phyloP scores from a whole-genome alignment of 192 early-diverging fungal genomes.

The Thamnidium elegans region DNA sequence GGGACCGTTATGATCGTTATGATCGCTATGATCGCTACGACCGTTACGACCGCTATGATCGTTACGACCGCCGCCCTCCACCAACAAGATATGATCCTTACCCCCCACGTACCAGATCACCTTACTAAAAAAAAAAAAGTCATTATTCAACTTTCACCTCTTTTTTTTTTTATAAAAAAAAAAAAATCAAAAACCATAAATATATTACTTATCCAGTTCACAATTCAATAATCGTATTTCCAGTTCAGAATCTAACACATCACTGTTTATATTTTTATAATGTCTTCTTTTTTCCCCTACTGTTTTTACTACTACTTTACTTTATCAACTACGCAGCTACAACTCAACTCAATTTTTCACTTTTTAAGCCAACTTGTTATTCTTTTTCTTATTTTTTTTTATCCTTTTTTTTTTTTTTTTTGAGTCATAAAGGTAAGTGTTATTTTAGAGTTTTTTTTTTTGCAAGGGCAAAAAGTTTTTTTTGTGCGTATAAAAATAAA shows the following conservation, averaged over 20 bases:
- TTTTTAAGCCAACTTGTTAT: no score
- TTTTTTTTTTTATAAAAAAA: no score
- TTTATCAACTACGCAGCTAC: no score
- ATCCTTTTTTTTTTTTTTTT: not conserved
- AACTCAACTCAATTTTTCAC: no score
- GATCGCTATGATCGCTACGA: slow-evolving; percentile 31
- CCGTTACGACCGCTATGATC: slow-evolving; percentile 38
- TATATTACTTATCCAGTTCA: no score
- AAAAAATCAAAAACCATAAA: no score
- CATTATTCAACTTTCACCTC: not conserved
- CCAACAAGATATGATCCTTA: slow-evolving; percentile 41
- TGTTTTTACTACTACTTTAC: no score
- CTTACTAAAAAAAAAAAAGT: slow-evolving; percentile 28
- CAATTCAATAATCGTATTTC: no score
- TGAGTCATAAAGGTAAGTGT: not conserved
- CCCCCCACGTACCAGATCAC: slow-evolving; percentile 32
- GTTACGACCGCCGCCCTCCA: slow-evolving; percentile 42
- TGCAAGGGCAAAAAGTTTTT: not conserved
- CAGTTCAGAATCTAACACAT: no score
- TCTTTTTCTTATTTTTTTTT: not conserved
- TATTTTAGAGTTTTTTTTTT: not conserved
- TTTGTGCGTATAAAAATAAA: not conserved
- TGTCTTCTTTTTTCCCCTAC: no score
- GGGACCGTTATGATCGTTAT: slow-evolving; percentile 40
- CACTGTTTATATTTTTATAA: no score